Conservation (phyloP, 306 rosid genomes). For the Hippophae gyantsensis region DNA sequence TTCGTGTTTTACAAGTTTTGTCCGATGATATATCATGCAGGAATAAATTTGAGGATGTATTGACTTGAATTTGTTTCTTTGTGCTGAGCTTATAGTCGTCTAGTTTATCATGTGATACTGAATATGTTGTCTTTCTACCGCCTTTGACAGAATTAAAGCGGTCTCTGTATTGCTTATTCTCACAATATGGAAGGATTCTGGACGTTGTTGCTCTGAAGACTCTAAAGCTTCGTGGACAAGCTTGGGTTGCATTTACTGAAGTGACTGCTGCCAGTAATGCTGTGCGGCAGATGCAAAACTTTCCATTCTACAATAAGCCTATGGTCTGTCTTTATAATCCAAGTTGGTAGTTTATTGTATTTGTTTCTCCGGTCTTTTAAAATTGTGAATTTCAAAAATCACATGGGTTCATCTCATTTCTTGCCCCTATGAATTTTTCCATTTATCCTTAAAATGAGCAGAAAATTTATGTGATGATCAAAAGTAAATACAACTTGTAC, state of each 20-base stretch:
- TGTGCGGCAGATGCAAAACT: slow-evolving; percentile 96
- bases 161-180: slow-evolving; percentile 81
- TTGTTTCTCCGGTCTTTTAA: not conserved
- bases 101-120: not conserved
- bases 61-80: not conserved
- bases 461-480: no score
- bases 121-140: not conserved
- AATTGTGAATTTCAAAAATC: no score
- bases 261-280: slow-evolving; percentile 97
- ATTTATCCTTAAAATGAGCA: no score
- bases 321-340: slow-evolving; percentile 56
- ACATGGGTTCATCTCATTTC: no score
- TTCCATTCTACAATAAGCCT: slow-evolving; percentile 95
- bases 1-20: no score
- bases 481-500: slow-evolving; percentile 1
- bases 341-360: slow-evolving; percentile 8
- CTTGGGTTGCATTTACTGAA: slow-evolving; percentile 95
- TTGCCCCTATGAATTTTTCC: no score
- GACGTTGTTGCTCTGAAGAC: slow-evolving; percentile 94
- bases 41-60: no score
- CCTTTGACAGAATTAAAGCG: slow-evolving; percentile 74
- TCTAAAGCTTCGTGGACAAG: slow-evolving; percentile 72
- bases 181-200: slow-evolving; percentile 91
- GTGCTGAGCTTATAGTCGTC: not conserved
- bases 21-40: no score